Percentiles rank a stretch among this genome's conserved stretches.
These are phyloP conservation scores for Schrenkiella parvula DNA, from an alignment of 345 rosid genomes.

Conservation along the genomic window DNA sequence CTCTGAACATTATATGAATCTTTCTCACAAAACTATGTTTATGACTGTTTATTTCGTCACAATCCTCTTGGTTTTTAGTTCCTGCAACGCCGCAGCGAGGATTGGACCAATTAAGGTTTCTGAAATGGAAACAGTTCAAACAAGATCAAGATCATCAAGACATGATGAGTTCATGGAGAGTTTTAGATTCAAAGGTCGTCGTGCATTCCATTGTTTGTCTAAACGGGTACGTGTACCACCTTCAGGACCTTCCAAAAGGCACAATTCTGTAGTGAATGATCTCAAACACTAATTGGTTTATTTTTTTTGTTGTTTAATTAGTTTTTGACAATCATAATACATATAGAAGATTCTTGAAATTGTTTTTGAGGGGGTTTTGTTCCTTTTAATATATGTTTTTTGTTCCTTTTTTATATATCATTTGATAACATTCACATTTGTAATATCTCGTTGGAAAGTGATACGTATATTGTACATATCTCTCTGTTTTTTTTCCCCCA, in stretches of 20 bases:
- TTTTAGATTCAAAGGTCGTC: constrained; percentile 41
- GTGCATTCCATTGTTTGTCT: constrained; percentile 59
- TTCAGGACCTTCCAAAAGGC: constrained; percentile 77
- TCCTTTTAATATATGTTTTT: neutral
- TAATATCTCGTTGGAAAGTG: constrained; percentile 1
- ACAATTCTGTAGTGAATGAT: constrained; percentile 44
- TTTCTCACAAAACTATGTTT: constrained; percentile 22
- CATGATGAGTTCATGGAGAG: constrained; percentile 28
- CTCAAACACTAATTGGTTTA: constrained; percentile 4
- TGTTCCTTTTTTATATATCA: neutral
- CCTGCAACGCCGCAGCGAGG: constrained; percentile 36
- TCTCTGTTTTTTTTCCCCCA: neutral
- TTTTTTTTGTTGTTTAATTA: neutral
- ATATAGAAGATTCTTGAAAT: constrained; percentile 1
- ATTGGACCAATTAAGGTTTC: constrained; percentile 29
- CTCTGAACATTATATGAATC: neutral
- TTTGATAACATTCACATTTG: constrained; percentile 12
- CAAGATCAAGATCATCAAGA: constrained; percentile 20
- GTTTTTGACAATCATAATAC: neutral
- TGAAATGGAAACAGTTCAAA: neutral
- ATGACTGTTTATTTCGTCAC: constrained; percentile 18
- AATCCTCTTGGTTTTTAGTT: constrained; percentile 35
- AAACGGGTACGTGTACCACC: constrained; percentile 69
- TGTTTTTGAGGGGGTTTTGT: neutral
- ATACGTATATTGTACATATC: neutral